Conservation (phyloP, 495 filamentous ascomycete species). For the Penicillium canariense region DNA sequence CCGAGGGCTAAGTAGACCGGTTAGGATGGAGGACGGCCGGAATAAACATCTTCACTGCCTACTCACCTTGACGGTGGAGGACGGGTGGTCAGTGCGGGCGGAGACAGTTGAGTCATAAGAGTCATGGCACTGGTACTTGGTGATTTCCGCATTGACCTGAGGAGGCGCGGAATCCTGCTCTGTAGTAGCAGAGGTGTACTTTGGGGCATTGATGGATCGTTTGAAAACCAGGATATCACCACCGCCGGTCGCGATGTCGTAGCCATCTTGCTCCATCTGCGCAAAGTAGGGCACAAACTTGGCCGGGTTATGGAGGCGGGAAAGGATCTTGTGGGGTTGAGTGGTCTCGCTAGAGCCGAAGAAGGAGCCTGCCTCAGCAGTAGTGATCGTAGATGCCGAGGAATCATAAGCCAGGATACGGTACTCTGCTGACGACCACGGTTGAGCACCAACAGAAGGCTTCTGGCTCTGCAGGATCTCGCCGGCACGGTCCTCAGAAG, state of each 20-base stretch:
- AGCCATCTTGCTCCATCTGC: conserved; percentile 63
- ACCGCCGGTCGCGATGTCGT: conserved; percentile 68
- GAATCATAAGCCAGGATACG: conserved; percentile 74
- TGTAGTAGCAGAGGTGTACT: conserved; percentile 9
- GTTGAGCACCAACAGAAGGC: neutral
- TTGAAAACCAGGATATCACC: conserved; percentile 72
- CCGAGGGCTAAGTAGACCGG: conserved; percentile 26
- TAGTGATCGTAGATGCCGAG: conserved; percentile 55
- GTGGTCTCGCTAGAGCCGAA: conserved; percentile 42
- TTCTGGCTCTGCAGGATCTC: conserved; percentile 12
- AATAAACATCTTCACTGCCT: conserved; percentile 58
- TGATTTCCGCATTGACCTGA: conserved; percentile 11
- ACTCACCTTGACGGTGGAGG: conserved; percentile 41
- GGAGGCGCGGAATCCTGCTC: conserved; percentile 1
- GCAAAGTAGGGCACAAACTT: conserved; percentile 71
- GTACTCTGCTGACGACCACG: conserved; percentile 49
- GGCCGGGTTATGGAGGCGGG: conserved; percentile 64
- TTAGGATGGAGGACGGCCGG: conserved; percentile 34
- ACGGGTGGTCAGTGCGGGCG: neutral
- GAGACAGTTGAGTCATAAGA: conserved; percentile 3
- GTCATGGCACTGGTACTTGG: conserved; percentile 12
- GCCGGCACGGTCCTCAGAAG: conserved; percentile 18
- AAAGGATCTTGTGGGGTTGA: conserved; percentile 60
- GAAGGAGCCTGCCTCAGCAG: conserved; percentile 61
- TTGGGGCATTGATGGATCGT: conserved; percentile 43